Evolutionary conservation across 257 asterid species (phyloP).

Genomic region (Cynanchum wilfordii): DNA sequence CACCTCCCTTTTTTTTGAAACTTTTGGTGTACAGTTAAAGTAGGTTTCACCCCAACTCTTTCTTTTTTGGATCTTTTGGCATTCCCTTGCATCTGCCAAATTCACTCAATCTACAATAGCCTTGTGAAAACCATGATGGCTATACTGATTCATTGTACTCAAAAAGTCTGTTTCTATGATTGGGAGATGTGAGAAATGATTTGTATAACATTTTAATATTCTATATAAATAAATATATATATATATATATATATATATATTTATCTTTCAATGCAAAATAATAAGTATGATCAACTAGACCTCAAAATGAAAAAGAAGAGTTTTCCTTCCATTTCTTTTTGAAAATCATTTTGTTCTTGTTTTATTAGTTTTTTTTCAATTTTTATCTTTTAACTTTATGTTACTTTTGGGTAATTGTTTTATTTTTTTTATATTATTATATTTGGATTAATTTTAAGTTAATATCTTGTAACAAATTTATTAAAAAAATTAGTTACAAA

Average conservation of each 20-base stretch:
- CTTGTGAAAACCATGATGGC: background rate
- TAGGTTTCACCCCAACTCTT: background rate
- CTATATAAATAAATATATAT: background rate
- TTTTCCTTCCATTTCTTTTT: no score
- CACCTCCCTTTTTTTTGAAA: slow-evolving; percentile 11
- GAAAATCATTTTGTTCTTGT: no score
- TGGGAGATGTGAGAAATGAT: background rate
- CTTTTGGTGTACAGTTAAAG: slow-evolving; percentile 42
- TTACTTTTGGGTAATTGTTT: no score
- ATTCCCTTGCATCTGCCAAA: background rate
- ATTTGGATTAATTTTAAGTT: no score
- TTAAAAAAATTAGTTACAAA: no score
- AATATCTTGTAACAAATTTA: no score
- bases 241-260: background rate
- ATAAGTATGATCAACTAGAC: no score
- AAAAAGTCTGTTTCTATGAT: background rate
- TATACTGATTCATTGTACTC: background rate
- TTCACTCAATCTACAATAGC: slow-evolving; percentile 1
- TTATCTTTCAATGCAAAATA: background rate
- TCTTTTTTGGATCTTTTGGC: background rate
- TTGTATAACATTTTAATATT: background rate
- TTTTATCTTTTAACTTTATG: no score
- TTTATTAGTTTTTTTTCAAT: no score
- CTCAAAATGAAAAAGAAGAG: no score
- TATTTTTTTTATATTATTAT: no score